Conservation (phyloP, 495 filamentous ascomycete species). For the Letharia lupina region DNA sequence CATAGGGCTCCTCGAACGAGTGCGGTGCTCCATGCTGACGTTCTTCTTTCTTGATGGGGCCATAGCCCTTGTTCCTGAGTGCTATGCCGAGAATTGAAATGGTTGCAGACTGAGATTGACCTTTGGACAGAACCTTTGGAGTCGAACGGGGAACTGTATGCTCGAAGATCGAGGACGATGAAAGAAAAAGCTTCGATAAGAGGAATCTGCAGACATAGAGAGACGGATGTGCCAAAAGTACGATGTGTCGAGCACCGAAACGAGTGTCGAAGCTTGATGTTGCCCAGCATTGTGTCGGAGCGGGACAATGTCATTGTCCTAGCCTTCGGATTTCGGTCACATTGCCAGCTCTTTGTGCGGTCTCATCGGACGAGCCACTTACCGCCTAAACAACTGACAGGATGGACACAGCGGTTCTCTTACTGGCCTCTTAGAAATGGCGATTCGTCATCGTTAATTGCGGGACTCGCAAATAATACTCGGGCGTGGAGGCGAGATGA, state of each 20-base stretch:
- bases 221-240: not conserved
- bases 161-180: not conserved
- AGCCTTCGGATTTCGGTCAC: not conserved
- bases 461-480: not conserved
- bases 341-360: not conserved
- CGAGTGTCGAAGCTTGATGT: not conserved
- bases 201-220: not conserved
- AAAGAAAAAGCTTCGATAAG: not conserved
- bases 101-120: not conserved
- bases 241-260: not conserved
- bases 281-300: not conserved
- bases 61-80: not conserved
- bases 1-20: not conserved
- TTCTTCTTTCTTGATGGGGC: not conserved
- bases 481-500: not conserved
- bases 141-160: not conserved
- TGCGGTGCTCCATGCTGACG: not conserved
- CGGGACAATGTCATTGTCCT: not conserved
- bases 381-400: accelerated
- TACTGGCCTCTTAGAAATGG: not conserved
- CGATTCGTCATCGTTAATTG: not conserved
- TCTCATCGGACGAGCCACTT: not conserved
- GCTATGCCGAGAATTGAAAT: not conserved
- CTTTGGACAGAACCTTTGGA: not conserved
- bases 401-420: not conserved